These are phyloP conservation scores for Rhodotorula sp. DNA, from an alignment of 1,284 basidiomycete species.

Conservation along the genomic window DNA sequence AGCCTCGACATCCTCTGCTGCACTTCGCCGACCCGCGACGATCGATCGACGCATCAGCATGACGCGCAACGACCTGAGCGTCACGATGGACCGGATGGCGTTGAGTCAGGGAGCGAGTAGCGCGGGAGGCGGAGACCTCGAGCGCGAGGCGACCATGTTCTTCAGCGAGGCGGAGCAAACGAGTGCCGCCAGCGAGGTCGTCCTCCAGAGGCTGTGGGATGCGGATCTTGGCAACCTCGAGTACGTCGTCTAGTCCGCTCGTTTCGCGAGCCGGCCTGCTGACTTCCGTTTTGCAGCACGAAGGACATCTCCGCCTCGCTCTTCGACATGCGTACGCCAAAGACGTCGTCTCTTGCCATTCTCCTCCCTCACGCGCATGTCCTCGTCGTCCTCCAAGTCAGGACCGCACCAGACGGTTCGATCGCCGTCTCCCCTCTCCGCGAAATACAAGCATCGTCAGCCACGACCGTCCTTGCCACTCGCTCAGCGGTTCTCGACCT, in stretches of 20 bases:
- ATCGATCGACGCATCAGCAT: conserved; percentile 21
- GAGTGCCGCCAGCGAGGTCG: conserved; percentile 45
- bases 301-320: conserved; percentile 4
- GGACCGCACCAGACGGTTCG: not conserved
- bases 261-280: not conserved
- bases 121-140: conserved; percentile 61
- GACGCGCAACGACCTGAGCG: conserved; percentile 59
- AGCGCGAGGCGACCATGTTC: conserved; percentile 53
- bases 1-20: not conserved
- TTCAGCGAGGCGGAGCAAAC: conserved; percentile 46
- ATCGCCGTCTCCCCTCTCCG: conserved; percentile 44
- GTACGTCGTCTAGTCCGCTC: conserved; percentile 37
- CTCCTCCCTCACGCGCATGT: conserved; percentile 8
- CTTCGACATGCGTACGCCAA: conserved; percentile 13
- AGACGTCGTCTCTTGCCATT: conserved; percentile 16
- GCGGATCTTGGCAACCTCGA: conserved; percentile 37
- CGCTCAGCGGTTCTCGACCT: conserved; percentile 3
- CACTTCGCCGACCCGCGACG: not conserved
- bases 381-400: conserved; percentile 17
- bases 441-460: conserved; percentile 49
- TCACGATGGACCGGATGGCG: conserved; percentile 65
- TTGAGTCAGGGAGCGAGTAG: conserved; percentile 48
- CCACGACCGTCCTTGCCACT: not conserved
- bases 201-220: conserved; percentile 45
- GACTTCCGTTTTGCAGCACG: conserved; percentile 5